Conservation (phyloP, 2,329 filamentous ascomycete genomes). For the Sordariomycetes sp. region DNA sequence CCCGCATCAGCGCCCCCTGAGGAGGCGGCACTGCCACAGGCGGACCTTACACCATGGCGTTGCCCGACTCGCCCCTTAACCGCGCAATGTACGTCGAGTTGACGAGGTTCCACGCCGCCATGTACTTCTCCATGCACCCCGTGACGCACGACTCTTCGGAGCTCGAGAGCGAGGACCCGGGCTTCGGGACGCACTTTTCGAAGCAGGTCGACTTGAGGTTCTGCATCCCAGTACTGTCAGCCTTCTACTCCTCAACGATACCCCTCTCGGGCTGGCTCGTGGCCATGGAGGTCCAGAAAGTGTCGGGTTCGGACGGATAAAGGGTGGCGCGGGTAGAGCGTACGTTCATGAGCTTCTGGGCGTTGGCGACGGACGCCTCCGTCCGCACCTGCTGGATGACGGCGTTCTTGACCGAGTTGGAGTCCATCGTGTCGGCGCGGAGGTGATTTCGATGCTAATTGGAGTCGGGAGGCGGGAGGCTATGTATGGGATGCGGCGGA, state of each 20-base stretch:
- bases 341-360: constrained; percentile 58
- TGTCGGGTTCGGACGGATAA: not conserved
- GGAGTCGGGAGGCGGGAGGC: not conserved
- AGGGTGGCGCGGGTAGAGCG: constrained; percentile 9
- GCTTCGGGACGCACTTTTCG: constrained; percentile 60
- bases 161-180: constrained; percentile 51
- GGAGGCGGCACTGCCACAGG: not conserved
- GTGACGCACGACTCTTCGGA: constrained; percentile 59
- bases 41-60: not conserved
- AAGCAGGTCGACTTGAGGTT: constrained; percentile 77
- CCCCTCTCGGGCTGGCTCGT: not conserved
- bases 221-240: constrained; percentile 21
- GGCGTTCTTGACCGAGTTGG: constrained; percentile 42
- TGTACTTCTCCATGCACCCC: constrained; percentile 76
- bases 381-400: constrained; percentile 52
- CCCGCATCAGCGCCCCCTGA: not conserved
- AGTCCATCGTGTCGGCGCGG: constrained; percentile 34
- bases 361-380: constrained; percentile 54
- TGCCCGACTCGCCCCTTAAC: constrained; percentile 41
- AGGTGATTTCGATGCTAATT: not conserved
- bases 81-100: constrained; percentile 53
- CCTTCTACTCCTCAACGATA: not conserved
- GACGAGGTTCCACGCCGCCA: constrained; percentile 65
- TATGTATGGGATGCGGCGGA: not conserved
- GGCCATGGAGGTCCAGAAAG: not conserved